Percentiles rank a stretch among this genome's conserved stretches.
phyloP scores from a whole-genome alignment of 495 filamentous ascomycete species.

The Lepraria neglecta region DNA sequence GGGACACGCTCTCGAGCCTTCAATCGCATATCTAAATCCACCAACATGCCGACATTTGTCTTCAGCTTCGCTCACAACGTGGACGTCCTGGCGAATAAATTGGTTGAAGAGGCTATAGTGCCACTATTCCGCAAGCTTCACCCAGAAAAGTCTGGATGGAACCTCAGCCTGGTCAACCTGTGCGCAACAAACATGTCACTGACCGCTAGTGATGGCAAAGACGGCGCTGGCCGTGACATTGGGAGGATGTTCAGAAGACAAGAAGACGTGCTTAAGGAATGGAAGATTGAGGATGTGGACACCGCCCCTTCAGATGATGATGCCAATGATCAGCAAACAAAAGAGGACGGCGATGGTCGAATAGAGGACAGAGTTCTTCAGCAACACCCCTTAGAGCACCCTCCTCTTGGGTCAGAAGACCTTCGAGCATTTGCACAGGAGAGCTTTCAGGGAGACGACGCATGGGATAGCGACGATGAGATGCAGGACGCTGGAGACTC shows the following conservation, averaged over 20 bases:
- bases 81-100: constrained; percentile 54
- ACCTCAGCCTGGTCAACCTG: constrained; percentile 75
- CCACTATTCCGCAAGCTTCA: constrained; percentile 70
- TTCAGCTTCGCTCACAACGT: constrained; percentile 54
- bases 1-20: constrained; percentile 45
- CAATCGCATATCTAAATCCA: constrained; percentile 62
- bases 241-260: constrained; percentile 63
- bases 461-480: constrained; percentile 44
- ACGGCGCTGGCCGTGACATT: constrained; percentile 53
- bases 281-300: constrained; percentile 49
- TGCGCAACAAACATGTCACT: constrained; percentile 80
- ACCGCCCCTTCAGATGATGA: constrained; percentile 26
- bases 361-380: not conserved
- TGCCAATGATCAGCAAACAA: constrained; percentile 21
- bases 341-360: not conserved
- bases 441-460: constrained; percentile 30
- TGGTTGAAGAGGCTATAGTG: constrained; percentile 62
- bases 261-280: constrained; percentile 57
- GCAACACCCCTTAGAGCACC: not conserved
- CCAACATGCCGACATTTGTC: constrained; percentile 59
- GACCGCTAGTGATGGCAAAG: constrained; percentile 46
- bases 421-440: constrained; percentile 25
- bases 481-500: constrained; percentile 34
- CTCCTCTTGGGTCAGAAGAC: constrained; percentile 30
- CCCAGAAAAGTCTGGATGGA: constrained; percentile 63